Conservation (phyloP, 768 basidiomycete genomes). For the Pleurotus djamor region DNA sequence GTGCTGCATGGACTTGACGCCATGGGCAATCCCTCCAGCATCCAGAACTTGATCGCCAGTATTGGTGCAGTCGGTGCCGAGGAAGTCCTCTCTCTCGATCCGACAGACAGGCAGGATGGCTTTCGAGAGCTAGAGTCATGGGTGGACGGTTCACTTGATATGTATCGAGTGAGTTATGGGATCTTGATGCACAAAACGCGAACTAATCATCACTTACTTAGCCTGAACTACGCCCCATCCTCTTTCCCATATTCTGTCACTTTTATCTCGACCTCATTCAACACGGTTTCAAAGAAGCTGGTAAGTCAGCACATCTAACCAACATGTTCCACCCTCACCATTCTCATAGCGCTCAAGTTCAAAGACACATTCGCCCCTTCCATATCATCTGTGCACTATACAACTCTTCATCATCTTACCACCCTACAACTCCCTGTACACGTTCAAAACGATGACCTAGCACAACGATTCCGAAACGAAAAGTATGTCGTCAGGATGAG, state of each 20-base stretch:
- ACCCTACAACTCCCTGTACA: conserved; percentile 82
- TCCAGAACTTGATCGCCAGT: conserved; percentile 75
- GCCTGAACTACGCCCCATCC: conserved; percentile 91
- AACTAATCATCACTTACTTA: conserved; percentile 27
- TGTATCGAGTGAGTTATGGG: conserved; percentile 69
- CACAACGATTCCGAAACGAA: conserved; percentile 83
- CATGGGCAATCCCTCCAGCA: conserved; percentile 68
- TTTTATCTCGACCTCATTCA: conserved; percentile 95
- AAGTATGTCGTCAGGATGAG: conserved; percentile 91
- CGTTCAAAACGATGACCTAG: conserved; percentile 78
- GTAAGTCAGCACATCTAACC: conserved; percentile 37
- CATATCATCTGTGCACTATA: conserved; percentile 61
- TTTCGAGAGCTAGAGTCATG: conserved; percentile 84
- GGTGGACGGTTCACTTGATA: conserved; percentile 89
- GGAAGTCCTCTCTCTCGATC: conserved; percentile 78
- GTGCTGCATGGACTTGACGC: conserved; percentile 68
- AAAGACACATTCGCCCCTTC: conserved; percentile 68
- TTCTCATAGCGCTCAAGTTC: conserved; percentile 65
- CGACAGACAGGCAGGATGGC: conserved; percentile 83
- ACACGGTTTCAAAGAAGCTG: conserved; percentile 87
- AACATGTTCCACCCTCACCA: conserved; percentile 10
- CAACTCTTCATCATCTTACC: conserved; percentile 74
- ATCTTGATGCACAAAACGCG: background rate
- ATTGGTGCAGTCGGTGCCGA: conserved; percentile 80
- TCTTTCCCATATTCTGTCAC: conserved; percentile 96